phyloP scores from a whole-genome alignment of 2,329 filamentous ascomycete genomes.

The Bimuria novae-zelandiae region DNA sequence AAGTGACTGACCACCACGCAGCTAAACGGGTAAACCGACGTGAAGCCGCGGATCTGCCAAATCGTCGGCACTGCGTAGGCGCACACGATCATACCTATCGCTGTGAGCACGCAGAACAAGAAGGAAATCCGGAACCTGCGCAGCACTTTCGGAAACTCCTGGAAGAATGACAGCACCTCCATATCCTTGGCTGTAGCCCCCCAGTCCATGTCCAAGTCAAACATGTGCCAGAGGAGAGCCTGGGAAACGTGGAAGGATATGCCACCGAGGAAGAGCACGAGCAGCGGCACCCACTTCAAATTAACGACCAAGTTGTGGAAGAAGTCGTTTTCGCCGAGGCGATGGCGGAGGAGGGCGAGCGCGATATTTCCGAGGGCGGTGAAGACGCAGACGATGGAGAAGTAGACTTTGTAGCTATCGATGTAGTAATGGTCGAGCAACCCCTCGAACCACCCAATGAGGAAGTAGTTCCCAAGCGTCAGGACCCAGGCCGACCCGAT shows the following conservation, averaged over 20 bases:
- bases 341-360: constrained; percentile 66
- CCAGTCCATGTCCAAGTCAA: constrained; percentile 85
- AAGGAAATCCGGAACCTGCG: constrained; percentile 72
- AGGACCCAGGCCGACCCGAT: constrained; percentile 70
- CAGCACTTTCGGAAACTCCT: constrained; percentile 78
- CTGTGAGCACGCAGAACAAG: constrained; percentile 65
- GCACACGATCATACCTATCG: constrained; percentile 67
- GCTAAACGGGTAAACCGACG: constrained; percentile 74
- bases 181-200: constrained; percentile 83
- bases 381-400: constrained; percentile 68
- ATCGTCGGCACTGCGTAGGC: constrained; percentile 68
- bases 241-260: constrained; percentile 80
- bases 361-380: constrained; percentile 64
- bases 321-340: constrained; percentile 60
- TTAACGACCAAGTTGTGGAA: constrained; percentile 59
- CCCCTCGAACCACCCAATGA: constrained; percentile 73
- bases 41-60: constrained; percentile 54
- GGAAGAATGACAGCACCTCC: constrained; percentile 82
- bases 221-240: constrained; percentile 80
- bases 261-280: constrained; percentile 82
- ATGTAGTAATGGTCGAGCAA: constrained; percentile 81
- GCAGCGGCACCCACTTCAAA: constrained; percentile 66
- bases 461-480: constrained; percentile 71
- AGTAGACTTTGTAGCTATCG: constrained; percentile 71
- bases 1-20: constrained; percentile 72